phyloP scores from a whole-genome alignment of 2,329 filamentous ascomycete genomes.

The Nakataea oryzae region DNA sequence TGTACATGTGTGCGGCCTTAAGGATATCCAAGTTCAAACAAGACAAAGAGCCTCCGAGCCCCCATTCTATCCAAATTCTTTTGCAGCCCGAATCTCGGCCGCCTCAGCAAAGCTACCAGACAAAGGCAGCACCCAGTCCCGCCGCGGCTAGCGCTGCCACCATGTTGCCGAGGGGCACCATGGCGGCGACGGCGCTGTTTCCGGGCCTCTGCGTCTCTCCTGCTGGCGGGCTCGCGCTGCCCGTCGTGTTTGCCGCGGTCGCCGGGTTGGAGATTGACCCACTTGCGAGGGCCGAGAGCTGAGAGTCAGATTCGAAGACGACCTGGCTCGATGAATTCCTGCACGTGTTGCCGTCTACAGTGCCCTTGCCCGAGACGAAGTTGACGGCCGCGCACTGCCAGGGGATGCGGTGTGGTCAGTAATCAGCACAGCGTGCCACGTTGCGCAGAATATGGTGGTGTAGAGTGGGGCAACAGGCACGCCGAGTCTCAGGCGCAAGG shows the following conservation, averaged over 20 bases:
- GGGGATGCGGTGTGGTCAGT: slow-evolving; percentile 3
- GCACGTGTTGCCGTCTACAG: slow-evolving; percentile 2
- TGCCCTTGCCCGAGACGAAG: slow-evolving; percentile 34
- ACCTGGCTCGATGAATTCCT: background rate
- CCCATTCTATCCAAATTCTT: background rate
- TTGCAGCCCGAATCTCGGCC: background rate
- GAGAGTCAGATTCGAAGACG: background rate
- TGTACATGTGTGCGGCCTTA: background rate
- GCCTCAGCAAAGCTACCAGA: background rate
- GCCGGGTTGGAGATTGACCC: background rate
- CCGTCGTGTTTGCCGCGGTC: background rate
- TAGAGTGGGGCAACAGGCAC: background rate
- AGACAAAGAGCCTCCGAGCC: background rate
- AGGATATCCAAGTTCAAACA: background rate
- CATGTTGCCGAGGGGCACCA: background rate
- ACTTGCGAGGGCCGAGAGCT: background rate
- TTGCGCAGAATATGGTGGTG: background rate
- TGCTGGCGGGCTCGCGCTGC: background rate
- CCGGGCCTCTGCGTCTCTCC: background rate
- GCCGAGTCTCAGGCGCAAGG: background rate
- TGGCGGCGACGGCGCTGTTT: background rate
- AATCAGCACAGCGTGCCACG: background rate
- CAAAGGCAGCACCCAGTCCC: background rate
- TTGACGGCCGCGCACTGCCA: slow-evolving; percentile 42
- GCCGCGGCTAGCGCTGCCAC: background rate